Base-by-base conservation (phyloP, 108 stramenopile genomes). In the Schizochytrium sp. region DNA sequence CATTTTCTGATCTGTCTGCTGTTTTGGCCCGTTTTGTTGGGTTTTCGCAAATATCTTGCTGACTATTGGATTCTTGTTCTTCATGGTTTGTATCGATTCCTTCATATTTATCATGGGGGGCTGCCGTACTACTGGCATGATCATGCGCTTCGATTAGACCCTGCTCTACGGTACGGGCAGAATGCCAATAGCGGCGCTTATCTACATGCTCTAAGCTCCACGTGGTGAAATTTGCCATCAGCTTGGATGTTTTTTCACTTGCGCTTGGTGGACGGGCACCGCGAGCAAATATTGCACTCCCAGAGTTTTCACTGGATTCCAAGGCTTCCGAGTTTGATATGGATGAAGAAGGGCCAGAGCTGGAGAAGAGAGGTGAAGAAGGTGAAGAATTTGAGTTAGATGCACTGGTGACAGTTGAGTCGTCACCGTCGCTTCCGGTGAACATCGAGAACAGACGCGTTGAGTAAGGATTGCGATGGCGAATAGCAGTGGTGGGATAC, bases 401-500 rank as follows among this genome's bases (percentile, higher is more conserved):
- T 19, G n/a, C 59, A n/a, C 19, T n/a, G 17, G 59, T 0, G 19
- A 60, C 59, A n/a, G 19, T n/a, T 19, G 17, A 19, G 17, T 60
- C 59, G 59, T 60, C 59, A 19, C 19, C 59, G n/a, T n/a, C 59
- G 17, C 19, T n/a, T 19, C 59, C 0, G 59, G 59, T 60, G 59
- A 60, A 17, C 19, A 60, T 17, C 19, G 17, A 19, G 17, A n/a
- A 17, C 19, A 60, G 17, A n/a, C 59, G 59, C 19, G 59, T 60
- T 28, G 28, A 28, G 76, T 83, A 83, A 17, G 76, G 76, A 50
- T 83, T 83, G 47, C 53, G 47, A 55, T 83, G 53, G 13, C 76
- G 76, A 10, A 83, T 83, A 13, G 76, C 76, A 5, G 76, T 55
- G 1, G 76, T 83, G 15, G 76, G 53, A 2, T 83, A 83, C 12